Evolutionary conservation across 2,329 filamentous ascomycete genomes (phyloP).

Genomic region (Penicillium sp.): DNA sequence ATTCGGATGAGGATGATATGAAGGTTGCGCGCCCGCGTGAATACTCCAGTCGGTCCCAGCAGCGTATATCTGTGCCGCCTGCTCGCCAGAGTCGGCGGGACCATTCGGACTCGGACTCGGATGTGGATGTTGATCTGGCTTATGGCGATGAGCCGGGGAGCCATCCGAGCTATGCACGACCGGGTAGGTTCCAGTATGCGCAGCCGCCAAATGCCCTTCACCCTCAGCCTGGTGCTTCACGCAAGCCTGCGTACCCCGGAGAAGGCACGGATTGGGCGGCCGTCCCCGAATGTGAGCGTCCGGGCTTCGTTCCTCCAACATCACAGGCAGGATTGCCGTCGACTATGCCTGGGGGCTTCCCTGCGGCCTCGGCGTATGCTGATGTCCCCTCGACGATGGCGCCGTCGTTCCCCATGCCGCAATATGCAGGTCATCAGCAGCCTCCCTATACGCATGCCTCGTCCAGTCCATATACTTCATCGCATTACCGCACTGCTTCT

Average conservation of each 20-base stretch:
- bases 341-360: constrained; percentile 34
- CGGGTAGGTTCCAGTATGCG: constrained; percentile 32
- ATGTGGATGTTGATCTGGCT: constrained; percentile 34
- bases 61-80: constrained; percentile 20
- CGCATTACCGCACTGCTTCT: constrained; percentile 35
- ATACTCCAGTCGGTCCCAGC: constrained; percentile 18
- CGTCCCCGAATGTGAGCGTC: constrained; percentile 41
- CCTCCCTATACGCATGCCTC: constrained; percentile 25
- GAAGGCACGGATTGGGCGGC: constrained; percentile 36
- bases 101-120: constrained; percentile 29
- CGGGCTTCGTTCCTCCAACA: constrained; percentile 42
- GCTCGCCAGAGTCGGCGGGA: constrained; percentile 19
- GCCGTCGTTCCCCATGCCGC: constrained; percentile 27
- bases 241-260: constrained; percentile 11
- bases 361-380: constrained; percentile 24
- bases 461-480: constrained; percentile 17
- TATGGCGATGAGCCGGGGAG: constrained; percentile 34
- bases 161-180: constrained; percentile 37
- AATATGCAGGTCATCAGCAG: constrained; percentile 31
- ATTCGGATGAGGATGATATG: constrained; percentile 22
- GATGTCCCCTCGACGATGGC: constrained; percentile 19
- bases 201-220: constrained; percentile 24
- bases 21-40: constrained; percentile 11
- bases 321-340: constrained; percentile 25
- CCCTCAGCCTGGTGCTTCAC: constrained; percentile 15